These are phyloP conservation scores for Urostyla sp. DNA, from an alignment of 73 alveolate species.

Conservation along the genomic window DNA sequence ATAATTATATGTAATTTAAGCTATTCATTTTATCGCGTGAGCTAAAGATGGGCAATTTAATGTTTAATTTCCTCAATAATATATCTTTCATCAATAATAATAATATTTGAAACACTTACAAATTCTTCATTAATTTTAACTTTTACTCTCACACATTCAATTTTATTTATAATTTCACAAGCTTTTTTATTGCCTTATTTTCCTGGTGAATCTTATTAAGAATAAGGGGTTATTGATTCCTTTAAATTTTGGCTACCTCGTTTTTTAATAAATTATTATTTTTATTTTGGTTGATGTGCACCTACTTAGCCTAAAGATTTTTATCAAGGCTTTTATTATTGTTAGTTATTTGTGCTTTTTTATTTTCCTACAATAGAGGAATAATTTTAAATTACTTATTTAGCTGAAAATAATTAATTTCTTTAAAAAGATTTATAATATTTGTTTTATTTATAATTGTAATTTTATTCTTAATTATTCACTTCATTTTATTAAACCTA, in stretches of 20 bases:
- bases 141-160: neutral
- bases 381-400: no score
- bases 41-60: slow-evolving; percentile 16
- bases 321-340: no score
- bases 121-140: slow-evolving; percentile 20
- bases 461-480: no score
- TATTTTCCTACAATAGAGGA: no score
- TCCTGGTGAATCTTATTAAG: slow-evolving; percentile 1
- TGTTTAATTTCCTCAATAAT: slow-evolving; percentile 6
- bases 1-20: slow-evolving; percentile 4
- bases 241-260: neutral
- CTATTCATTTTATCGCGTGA: neutral
- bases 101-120: neutral
- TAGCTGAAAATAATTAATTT: no score
- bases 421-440: no score
- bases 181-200: neutral
- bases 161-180: neutral
- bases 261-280: no score
- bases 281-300: no score
- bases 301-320: no score
- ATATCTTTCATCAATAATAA: neutral
- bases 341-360: no score
- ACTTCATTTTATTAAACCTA: slow-evolving; percentile 14
- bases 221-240: neutral
- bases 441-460: no score